These are phyloP conservation scores for Komagataea norvegica DNA, from an alignment of 1,139 yeast genomes.

Conservation along the genomic window DNA sequence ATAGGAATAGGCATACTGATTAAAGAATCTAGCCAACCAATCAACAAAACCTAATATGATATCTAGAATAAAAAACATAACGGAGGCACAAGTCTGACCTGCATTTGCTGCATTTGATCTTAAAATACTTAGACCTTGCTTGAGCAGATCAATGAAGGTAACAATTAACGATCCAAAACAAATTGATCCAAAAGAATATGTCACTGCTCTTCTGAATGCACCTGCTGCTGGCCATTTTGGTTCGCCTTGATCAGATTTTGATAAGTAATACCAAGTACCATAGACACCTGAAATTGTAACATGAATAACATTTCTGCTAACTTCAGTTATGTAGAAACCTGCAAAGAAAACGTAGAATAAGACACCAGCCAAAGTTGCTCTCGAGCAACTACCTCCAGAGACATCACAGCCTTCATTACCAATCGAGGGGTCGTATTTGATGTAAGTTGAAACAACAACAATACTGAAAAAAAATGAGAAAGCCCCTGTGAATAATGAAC, in stretches of 20 bases:
- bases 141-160: conserved; percentile 62
- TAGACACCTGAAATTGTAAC: conserved; percentile 80
- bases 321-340: conserved; percentile 83
- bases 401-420: conserved; percentile 45
- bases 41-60: conserved; percentile 62
- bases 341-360: conserved; percentile 72
- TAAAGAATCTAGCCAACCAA: conserved; percentile 81
- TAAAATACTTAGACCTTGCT: conserved; percentile 44
- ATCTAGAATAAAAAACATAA: conserved; percentile 53
- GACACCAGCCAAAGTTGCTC: conserved; percentile 61
- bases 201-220: conserved; percentile 75
- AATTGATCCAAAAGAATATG: conserved; percentile 86
- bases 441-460: conserved; percentile 70
- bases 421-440: conserved; percentile 55
- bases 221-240: conserved; percentile 80
- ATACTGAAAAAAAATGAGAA: conserved; percentile 63
- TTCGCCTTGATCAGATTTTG: conserved; percentile 72
- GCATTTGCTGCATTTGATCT: conserved; percentile 51
- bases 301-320: conserved; percentile 78
- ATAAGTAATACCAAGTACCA: conserved; percentile 88
- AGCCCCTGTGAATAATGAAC: conserved; percentile 59
- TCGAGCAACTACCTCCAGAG: conserved; percentile 64
- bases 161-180: conserved; percentile 86
- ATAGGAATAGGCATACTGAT: conserved; percentile 86
- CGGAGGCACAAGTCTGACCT: conserved; percentile 51